Evolutionary conservation across 2,329 filamentous ascomycete species (phyloP).

Genomic region (Aspergillus thermomutatus): DNA sequence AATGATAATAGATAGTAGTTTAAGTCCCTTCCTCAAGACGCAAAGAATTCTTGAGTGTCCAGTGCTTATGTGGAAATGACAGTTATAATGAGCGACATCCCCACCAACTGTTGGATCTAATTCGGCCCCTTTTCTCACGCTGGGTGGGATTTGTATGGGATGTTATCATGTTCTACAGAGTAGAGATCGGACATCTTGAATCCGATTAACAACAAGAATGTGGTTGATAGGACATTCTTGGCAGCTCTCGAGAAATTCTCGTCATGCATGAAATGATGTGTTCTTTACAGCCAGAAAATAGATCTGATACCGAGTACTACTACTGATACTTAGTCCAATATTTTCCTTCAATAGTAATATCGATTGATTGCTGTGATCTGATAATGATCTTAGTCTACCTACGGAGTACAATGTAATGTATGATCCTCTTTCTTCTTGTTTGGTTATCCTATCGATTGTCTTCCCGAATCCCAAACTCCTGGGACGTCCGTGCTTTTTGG

Average conservation of each 20-base stretch:
- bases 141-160: background rate
- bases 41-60: background rate
- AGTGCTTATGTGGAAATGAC: background rate
- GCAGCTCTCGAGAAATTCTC: background rate
- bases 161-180: too few species aligned
- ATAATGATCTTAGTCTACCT: too few species aligned
- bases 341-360: background rate
- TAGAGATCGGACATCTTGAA: background rate
- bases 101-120: background rate
- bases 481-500: slow-evolving; percentile 20
- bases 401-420: too few species aligned
- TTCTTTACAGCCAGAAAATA: background rate
- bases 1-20: background rate
- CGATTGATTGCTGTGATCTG: background rate
- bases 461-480: slow-evolving; percentile 4
- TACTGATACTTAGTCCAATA: background rate
- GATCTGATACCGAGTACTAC: background rate
- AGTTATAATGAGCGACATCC: background rate
- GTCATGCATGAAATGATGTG: background rate
- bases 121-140: background rate
- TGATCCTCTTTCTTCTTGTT: background rate
- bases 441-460: background rate
- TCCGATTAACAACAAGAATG: background rate
- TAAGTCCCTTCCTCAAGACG: background rate
- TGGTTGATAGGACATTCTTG: background rate